Evolutionary conservation across 345 rosid species (phyloP).

Genomic region (Ailanthus altissimus): DNA sequence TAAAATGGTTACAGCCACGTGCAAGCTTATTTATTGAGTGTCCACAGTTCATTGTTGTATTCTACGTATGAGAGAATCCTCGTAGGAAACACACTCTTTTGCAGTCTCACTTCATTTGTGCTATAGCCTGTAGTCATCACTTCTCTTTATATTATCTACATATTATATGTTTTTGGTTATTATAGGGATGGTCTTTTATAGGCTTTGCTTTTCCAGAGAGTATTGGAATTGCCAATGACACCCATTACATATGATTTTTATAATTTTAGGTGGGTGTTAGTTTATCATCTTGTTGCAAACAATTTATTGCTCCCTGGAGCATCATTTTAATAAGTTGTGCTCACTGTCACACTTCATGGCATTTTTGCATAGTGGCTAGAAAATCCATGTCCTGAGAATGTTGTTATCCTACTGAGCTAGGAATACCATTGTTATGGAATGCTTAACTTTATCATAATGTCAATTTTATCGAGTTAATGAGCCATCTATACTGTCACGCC

Average conservation of each 20-base stretch:
- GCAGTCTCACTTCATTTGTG: neutral
- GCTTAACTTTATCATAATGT: neutral
- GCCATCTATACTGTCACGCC: no score
- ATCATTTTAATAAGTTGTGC: neutral
- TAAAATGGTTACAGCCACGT: neutral
- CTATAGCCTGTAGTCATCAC: neutral
- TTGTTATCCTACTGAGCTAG: no score
- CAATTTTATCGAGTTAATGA: neutral
- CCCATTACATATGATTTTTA: neutral
- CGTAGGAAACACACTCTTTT: no score
- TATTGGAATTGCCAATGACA: neutral
- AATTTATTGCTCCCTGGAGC: neutral
- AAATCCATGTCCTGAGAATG: neutral
- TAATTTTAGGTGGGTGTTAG: neutral
- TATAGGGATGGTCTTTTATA: neutral
- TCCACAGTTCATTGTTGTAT: neutral
- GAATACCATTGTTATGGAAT: neutral
- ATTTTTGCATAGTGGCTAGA: neutral
- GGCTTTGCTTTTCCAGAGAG: constrained; percentile 1
- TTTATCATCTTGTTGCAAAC: neutral
- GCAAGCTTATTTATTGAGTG: neutral
- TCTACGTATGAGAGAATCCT: neutral
- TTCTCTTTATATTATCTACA: neutral
- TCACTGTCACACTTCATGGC: neutral
- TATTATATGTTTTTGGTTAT: neutral